phyloP scores from a whole-genome alignment of 768 basidiomycete species.

The Collybia nuda region DNA sequence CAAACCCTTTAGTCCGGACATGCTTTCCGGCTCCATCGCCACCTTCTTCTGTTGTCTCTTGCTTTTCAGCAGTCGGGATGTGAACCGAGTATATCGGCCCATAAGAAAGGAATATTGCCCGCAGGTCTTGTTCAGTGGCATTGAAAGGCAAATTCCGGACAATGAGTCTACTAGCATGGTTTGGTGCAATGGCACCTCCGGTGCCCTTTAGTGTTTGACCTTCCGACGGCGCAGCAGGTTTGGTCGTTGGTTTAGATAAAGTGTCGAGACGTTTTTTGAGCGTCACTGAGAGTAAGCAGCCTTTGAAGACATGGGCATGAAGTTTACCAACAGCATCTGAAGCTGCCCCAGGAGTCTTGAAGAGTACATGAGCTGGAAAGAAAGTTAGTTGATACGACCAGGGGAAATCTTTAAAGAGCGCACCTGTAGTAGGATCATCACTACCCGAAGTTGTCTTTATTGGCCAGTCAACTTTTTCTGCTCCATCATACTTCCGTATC shows the following conservation, averaged over 20 bases:
- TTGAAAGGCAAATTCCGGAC: constrained; percentile 88
- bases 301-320: constrained; percentile 93
- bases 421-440: constrained; percentile 51
- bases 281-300: constrained; percentile 78
- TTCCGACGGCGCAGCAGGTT: constrained; percentile 20
- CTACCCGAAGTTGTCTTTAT: constrained; percentile 44
- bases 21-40: constrained; percentile 23
- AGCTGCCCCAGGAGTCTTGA: constrained; percentile 66
- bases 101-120: constrained; percentile 81
- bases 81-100: constrained; percentile 87
- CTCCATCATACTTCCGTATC: constrained; percentile 75
- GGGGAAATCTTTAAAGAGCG: constrained; percentile 11
- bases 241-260: constrained; percentile 45
- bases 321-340: constrained; percentile 74
- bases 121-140: constrained; percentile 81
- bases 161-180: constrained; percentile 79
- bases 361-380: constrained; percentile 66
- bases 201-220: constrained; percentile 20
- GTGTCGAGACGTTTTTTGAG: constrained; percentile 84
- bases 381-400: neutral
- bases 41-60: constrained; percentile 22
- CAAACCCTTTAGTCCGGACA: constrained; percentile 73
- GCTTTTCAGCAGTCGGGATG: constrained; percentile 54
- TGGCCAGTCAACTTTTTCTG: constrained; percentile 76
- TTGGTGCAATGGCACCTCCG: constrained; percentile 45